phyloP scores from a whole-genome alignment of 495 filamentous ascomycete genomes.

The Hamigera avellanea region DNA sequence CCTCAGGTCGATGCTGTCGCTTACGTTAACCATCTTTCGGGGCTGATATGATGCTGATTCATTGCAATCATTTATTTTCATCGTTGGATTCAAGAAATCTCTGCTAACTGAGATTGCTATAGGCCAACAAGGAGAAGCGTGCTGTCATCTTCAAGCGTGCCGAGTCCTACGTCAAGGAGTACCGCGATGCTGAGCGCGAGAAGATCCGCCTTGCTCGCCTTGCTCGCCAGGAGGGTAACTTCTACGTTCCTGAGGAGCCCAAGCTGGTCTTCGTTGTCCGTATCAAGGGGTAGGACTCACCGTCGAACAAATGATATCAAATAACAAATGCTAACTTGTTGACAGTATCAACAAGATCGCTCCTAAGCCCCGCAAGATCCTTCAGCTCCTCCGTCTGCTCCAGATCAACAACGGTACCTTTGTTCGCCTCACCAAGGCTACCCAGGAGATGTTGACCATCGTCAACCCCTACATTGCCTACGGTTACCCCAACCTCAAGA shows the following conservation, averaged over 20 bases:
- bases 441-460: slow-evolving; percentile 92
- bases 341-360: slow-evolving; percentile 99
- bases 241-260: slow-evolving; percentile 86
- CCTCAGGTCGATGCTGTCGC: slow-evolving; percentile 88
- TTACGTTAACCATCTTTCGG: slow-evolving; percentile 99
- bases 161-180: slow-evolving; percentile 98
- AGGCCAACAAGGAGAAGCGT: slow-evolving; percentile 97
- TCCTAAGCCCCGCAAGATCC: slow-evolving; percentile 99
- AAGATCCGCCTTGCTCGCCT: slow-evolving; percentile 85
- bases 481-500: slow-evolving; percentile 98
- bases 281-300: slow-evolving; percentile 73
- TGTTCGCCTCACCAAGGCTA: slow-evolving; percentile 94
- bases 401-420: slow-evolving; percentile 99
- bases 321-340: slow-evolving; percentile 3
- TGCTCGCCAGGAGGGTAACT: slow-evolving; percentile 84
- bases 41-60: slow-evolving; percentile 57
- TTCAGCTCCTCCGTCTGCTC: slow-evolving; percentile 95
- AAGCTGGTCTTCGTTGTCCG: slow-evolving; percentile 97
- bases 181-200: slow-evolving; percentile 95
- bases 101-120: slow-evolving; percentile 30
- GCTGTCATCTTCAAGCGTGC: slow-evolving; percentile 98
- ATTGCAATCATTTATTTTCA: slow-evolving; percentile 8
- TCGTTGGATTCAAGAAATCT: slow-evolving; percentile 3
- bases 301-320: background rate
- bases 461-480: slow-evolving; percentile 98